Evolutionary conservation across 192 early-diverging fungal species (phyloP), one percentile per base, ranked within the genome.

Genomic region (Backusella macrospora): DNA sequence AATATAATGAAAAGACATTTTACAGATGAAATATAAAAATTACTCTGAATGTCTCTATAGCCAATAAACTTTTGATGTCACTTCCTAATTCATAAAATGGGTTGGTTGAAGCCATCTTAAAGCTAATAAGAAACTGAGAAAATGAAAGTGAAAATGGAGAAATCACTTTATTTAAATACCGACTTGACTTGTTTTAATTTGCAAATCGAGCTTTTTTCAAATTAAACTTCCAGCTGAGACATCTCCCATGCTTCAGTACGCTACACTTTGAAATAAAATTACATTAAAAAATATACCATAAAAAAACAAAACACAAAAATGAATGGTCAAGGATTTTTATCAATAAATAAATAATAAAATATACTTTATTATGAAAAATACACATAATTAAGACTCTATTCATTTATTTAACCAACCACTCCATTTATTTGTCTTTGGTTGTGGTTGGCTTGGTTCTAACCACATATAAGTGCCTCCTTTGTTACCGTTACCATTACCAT

Each of bases 21-120:
- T 12, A 9, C 14, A 68, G 42, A 45, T 68, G 67, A 47, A 21
- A 40, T 67, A 26, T 21, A 10, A 21, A 8, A 26, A 15, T 68
- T 68, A 68, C 67, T 47, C 67, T 42, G 34, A 68, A 68, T 23
- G 65, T 70, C 12, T 62, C 47, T 63, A 46, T 43, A 12, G 38
- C n/a, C 10, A 74, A 29, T 29, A 47, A 66, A 12, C 44, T 4
- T 15, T 40, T 37, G 23, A 38, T 49, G 29, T 48, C 63, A 49
- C 29, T 42, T 29, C 23, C 21, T 46, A 68, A 14, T 47, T 68
- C 67, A 47, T 68, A 68, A 47, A 68, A 68, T 43, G 63, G 43
- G 67, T 73, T 40, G 63, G 45, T 10, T 65, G 72, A 15, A 48
- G 48, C 39, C 73, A 68, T 63, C 73, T 78, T 59, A 18, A 59